phyloP scores from a whole-genome alignment of 148 eudicot genomes.

The Simmondsia chinensis region DNA sequence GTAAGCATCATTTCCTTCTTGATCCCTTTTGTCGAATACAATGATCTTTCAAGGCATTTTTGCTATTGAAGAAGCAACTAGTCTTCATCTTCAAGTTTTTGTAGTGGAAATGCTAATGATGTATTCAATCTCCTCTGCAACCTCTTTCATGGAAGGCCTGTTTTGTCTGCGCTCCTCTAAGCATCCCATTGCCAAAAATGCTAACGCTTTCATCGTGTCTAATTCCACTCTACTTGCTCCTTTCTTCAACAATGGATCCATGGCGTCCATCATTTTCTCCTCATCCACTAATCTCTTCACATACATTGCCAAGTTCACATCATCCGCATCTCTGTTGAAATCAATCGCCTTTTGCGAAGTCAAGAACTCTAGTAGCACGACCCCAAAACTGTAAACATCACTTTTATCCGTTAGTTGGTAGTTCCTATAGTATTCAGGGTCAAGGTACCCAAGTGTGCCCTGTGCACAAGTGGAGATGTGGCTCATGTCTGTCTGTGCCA shows the following conservation, averaged over 20 bases:
- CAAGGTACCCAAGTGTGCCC: conserved; percentile 79
- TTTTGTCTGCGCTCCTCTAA: conserved; percentile 75
- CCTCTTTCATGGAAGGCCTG: conserved; percentile 82
- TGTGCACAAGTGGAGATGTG: conserved; percentile 88
- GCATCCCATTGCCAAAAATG: conserved; percentile 67
- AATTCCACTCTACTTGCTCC: conserved; percentile 48
- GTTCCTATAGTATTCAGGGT: conserved; percentile 82
- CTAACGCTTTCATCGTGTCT: conserved; percentile 80
- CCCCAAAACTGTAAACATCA: conserved; percentile 80
- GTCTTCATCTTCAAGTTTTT: neutral
- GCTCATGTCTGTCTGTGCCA: conserved; percentile 78
- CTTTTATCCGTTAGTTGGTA: conserved; percentile 82
- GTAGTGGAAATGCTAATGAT: conserved; percentile 52
- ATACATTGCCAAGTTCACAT: conserved; percentile 79
- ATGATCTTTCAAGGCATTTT: no score
- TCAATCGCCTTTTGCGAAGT: conserved; percentile 82
- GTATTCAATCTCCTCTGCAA: conserved; percentile 69
- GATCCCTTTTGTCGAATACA: no score
- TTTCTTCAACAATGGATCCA: conserved; percentile 46
- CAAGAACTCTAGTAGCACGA: conserved; percentile 70
- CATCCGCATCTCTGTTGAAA: conserved; percentile 57
- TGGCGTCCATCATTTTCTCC: conserved; percentile 55
- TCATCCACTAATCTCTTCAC: conserved; percentile 69
- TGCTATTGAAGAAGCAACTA: no score
- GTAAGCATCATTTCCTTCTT: no score